phyloP scores from a whole-genome alignment of 1,284 basidiomycete species.

The Trichosporon sp. region DNA sequence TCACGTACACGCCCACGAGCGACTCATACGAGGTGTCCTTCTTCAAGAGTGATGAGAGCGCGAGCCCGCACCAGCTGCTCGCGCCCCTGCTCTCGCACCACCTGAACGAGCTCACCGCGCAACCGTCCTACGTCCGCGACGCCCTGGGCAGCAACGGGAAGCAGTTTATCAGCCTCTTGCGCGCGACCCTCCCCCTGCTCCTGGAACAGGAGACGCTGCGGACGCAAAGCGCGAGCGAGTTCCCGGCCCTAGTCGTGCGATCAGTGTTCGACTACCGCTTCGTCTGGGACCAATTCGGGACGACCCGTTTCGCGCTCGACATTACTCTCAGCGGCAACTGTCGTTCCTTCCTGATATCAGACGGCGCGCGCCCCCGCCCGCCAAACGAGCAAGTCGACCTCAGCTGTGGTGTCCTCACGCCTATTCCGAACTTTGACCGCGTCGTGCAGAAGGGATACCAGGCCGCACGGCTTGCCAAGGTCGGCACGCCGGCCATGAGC shows the following conservation, averaged over 20 bases:
- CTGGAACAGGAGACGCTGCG: conserved; percentile 34
- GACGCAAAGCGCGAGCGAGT: conserved; percentile 24
- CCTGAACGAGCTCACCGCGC: conserved; percentile 46
- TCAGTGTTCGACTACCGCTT: conserved; percentile 39
- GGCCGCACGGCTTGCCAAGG: conserved; percentile 26
- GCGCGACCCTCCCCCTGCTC: conserved; percentile 45
- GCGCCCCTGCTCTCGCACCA: conserved; percentile 44
- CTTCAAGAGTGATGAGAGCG: conserved; percentile 24
- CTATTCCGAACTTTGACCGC: conserved; percentile 33
- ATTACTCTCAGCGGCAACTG: conserved; percentile 25
- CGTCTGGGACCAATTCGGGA: conserved; percentile 40
- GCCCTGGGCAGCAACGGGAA: conserved; percentile 31
- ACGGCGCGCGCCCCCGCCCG: conserved; percentile 30
- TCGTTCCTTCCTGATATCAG: conserved; percentile 38
- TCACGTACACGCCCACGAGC: conserved; percentile 49
- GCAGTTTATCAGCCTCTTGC: conserved; percentile 43
- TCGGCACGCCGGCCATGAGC: conserved; percentile 25
- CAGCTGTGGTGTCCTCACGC: conserved; percentile 38
- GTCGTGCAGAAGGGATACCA: conserved; percentile 34
- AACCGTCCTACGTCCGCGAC: conserved; percentile 2
- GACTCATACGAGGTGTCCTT: conserved; percentile 53
- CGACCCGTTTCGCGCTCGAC: conserved; percentile 37
- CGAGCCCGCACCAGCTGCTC: conserved; percentile 46
- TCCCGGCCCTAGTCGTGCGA: conserved; percentile 35
- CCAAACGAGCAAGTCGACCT: conserved; percentile 23